phyloP scores from a whole-genome alignment of 305 asterid species.

The Andrographis paniculata region DNA sequence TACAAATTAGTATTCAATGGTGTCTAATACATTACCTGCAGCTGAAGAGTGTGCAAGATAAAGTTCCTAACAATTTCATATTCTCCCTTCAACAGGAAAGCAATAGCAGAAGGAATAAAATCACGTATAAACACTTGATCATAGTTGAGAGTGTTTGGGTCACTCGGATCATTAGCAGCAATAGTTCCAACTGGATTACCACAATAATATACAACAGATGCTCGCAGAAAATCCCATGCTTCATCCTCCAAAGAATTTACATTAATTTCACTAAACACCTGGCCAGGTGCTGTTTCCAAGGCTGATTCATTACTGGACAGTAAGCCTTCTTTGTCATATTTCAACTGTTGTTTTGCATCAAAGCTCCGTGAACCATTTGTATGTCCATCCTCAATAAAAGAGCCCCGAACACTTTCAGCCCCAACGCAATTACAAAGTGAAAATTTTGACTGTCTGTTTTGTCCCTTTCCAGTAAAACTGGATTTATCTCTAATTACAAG shows the following conservation, averaged over 20 bases:
- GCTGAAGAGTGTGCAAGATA: constrained; percentile 86
- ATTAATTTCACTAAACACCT: constrained; percentile 23
- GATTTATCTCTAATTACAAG: constrained; percentile 12
- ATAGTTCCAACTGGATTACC: constrained; percentile 80
- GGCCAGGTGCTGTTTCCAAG: constrained; percentile 27
- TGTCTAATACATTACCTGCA: constrained; percentile 57
- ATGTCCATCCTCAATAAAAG: constrained; percentile 28
- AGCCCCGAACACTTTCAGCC: constrained; percentile 36
- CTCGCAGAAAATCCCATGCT: constrained; percentile 76
- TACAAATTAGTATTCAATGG: too few species aligned
- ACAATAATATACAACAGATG: constrained; percentile 76
- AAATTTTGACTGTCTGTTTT: constrained; percentile 17
- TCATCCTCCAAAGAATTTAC: constrained; percentile 68
- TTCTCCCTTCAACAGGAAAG: constrained; percentile 85
- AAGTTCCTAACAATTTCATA: constrained; percentile 84
- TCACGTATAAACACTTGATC: constrained; percentile 95
- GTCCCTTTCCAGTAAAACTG: constrained; percentile 16
- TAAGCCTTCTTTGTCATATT: constrained; percentile 26
- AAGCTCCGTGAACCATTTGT: constrained; percentile 24
- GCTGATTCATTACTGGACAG: constrained; percentile 25
- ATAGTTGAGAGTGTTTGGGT: constrained; percentile 63
- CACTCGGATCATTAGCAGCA: constrained; percentile 93
- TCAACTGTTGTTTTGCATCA: constrained; percentile 22
- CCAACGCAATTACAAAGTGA: constrained; percentile 42
- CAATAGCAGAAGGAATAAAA: constrained; percentile 87